Conservation (phyloP, 768 basidiomycete species). For the Suillus tomentosus region DNA sequence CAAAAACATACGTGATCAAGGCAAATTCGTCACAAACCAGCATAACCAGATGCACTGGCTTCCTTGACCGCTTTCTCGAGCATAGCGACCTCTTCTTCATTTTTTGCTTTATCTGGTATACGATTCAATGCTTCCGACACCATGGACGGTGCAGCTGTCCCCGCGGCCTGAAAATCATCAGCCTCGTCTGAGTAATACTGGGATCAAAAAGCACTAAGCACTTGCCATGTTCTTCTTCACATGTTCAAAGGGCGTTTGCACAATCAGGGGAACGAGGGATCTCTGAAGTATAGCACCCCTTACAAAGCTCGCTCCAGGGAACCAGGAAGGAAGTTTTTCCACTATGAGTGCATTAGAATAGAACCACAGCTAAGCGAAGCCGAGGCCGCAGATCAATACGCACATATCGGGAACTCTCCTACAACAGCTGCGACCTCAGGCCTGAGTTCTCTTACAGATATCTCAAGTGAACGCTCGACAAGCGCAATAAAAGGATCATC, state of each 20-base stretch:
- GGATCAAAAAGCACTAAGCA: conserved; percentile 7
- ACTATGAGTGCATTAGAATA: conserved; percentile 14
- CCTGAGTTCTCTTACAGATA: conserved; percentile 18
- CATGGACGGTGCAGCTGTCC: conserved; percentile 25
- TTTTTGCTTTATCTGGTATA: conserved; percentile 11
- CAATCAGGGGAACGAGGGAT: conserved; percentile 12
- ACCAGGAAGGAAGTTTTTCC: conserved; percentile 24
- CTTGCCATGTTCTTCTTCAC: conserved; percentile 26
- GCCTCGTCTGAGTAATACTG: background rate
- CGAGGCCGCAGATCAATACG: conserved; percentile 6
- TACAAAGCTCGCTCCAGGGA: conserved; percentile 26
- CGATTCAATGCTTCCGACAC: conserved; percentile 24
- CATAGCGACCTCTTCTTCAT: conserved; percentile 14
- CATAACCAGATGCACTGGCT: conserved; percentile 24
- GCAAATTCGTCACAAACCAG: conserved; percentile 13
- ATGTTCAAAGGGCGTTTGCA: conserved; percentile 27
- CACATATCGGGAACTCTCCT: conserved; percentile 21
- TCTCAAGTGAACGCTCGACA: conserved; percentile 17
- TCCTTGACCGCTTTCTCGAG: conserved; percentile 27
- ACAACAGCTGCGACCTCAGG: conserved; percentile 22
- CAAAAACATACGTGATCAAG: conserved; percentile 14
- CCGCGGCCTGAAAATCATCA: conserved; percentile 17
- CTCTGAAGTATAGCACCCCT: conserved; percentile 17
- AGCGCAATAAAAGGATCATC: conserved; percentile 25
- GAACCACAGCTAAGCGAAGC: background rate